phyloP scores from a whole-genome alignment of 768 basidiomycete genomes.

The Amyloporia xantha region DNA sequence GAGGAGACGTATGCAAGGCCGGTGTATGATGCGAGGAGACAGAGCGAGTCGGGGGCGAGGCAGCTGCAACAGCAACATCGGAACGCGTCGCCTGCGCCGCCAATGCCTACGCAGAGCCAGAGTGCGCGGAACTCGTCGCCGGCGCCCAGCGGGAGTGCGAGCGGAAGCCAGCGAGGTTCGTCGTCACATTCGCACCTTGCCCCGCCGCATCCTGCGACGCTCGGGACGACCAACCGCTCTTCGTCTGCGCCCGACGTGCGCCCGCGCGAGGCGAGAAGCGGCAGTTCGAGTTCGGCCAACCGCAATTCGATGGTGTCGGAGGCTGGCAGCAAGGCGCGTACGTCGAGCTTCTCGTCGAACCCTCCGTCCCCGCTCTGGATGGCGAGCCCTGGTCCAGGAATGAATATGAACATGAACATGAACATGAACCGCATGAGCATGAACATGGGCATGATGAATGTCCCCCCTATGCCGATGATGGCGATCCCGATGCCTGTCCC shows the following conservation, averaged over 20 bases:
- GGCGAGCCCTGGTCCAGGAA: neutral
- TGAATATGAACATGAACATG: conserved; percentile 7
- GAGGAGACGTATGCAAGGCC: conserved; percentile 13
- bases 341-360: conserved; percentile 5
- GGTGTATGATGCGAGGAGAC: conserved; percentile 15
- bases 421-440: conserved; percentile 11
- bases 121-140: conserved; percentile 1
- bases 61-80: neutral
- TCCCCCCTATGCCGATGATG: conserved; percentile 10
- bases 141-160: conserved; percentile 1
- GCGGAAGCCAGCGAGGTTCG: neutral
- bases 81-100: neutral
- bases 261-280: conserved; percentile 26
- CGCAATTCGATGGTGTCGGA: conserved; percentile 21
- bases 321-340: conserved; percentile 2
- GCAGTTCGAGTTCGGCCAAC: conserved; percentile 32
- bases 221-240: conserved; percentile 44
- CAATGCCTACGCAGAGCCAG: neutral
- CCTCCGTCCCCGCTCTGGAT: conserved; percentile 11
- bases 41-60: conserved; percentile 20
- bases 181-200: conserved; percentile 5
- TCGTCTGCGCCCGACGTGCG: conserved; percentile 37
- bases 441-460: conserved; percentile 10
- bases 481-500: conserved; percentile 7
- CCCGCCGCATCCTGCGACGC: conserved; percentile 30